Conservation (phyloP, 2,329 filamentous ascomycete genomes). For the Colletotrichum sp. region DNA sequence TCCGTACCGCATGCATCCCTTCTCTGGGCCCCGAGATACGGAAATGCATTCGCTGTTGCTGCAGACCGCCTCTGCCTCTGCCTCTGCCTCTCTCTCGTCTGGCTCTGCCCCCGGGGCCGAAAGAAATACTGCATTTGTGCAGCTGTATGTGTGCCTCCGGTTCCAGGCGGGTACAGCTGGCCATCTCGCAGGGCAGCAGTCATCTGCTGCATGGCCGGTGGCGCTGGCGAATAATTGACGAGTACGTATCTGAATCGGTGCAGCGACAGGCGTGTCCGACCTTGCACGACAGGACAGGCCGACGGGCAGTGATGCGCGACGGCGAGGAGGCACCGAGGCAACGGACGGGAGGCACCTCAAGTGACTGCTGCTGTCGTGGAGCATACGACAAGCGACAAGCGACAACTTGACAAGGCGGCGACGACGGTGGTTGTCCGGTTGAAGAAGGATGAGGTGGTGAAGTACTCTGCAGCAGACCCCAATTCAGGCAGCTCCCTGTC, state of each 20-base stretch:
- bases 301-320: background rate
- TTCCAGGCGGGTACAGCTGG: background rate
- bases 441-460: background rate
- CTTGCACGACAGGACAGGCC: background rate
- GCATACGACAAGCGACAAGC: background rate
- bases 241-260: background rate
- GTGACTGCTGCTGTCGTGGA: background rate
- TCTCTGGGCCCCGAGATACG: background rate
- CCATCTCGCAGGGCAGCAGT: background rate
- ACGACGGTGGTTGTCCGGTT: background rate
- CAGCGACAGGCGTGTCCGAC: conserved; percentile 1
- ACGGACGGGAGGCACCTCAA: background rate
- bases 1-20: background rate
- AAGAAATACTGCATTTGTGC: background rate
- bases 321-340: background rate
- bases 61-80: conserved; percentile 1
- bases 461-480: background rate
- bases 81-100: background rate
- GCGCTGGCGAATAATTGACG: background rate
- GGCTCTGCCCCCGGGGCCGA: background rate
- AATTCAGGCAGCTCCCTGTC: background rate
- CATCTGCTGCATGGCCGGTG: background rate
- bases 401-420: background rate
- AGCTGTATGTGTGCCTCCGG: background rate
- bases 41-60: background rate